Conservation (phyloP, 2,329 filamentous ascomycete genomes). For the Pseudogymnoascus sp. region DNA sequence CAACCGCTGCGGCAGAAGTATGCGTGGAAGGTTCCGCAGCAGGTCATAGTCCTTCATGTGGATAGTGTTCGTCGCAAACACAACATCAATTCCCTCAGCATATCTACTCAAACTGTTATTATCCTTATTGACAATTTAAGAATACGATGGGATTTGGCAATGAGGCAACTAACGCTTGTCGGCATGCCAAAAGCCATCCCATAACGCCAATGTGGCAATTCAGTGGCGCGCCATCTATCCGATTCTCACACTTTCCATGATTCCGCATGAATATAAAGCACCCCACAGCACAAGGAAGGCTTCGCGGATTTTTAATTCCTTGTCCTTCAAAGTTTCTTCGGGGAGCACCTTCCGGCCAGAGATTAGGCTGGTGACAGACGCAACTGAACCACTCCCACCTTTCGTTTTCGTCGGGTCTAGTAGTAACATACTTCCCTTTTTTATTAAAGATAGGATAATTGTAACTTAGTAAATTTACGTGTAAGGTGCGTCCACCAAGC, state of each 20-base stretch:
- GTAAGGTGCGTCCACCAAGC: neutral
- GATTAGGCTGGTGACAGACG: neutral
- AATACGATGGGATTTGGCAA: neutral
- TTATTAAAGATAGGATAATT: neutral
- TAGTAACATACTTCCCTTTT: neutral
- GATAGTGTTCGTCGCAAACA: neutral
- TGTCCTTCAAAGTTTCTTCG: neutral
- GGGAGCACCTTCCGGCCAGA: neutral
- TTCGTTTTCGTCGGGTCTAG: neutral
- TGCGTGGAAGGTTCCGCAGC: neutral
- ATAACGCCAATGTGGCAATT: neutral
- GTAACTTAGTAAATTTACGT: neutral
- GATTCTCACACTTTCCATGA: neutral
- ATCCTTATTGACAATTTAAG: neutral
- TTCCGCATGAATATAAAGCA: neutral
- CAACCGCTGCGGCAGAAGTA: neutral
- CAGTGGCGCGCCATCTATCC: neutral
- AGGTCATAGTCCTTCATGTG: neutral
- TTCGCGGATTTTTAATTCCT: neutral
- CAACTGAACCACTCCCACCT: neutral
- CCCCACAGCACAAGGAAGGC: neutral
- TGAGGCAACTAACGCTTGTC: neutral
- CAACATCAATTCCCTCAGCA: neutral
- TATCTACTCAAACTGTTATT: neutral
- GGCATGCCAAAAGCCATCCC: conserved; percentile 3